phyloP scores from a whole-genome alignment of 1,284 basidiomycete genomes.

The Leucoagaricus sp. region DNA sequence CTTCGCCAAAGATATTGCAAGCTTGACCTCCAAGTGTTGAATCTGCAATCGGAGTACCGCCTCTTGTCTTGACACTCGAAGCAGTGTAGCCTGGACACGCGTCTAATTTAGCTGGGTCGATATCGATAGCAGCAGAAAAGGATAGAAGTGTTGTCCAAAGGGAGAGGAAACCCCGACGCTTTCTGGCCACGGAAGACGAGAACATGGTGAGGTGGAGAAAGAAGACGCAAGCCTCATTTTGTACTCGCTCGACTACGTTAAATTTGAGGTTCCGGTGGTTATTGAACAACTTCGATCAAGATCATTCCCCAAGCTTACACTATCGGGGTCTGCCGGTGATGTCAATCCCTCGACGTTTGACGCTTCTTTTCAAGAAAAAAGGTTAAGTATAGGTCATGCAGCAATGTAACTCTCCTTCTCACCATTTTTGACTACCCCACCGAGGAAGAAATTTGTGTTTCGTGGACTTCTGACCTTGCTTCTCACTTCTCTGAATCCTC shows the following conservation, averaged over 20 bases:
- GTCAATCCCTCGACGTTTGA: too few relatives aligned
- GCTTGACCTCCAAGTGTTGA: conserved; percentile 18
- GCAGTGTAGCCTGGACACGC: conserved; percentile 28
- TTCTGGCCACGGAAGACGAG: not conserved
- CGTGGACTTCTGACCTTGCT: too few relatives aligned
- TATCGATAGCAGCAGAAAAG: conserved; percentile 13
- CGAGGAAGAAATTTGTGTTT: too few relatives aligned
- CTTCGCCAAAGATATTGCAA: conserved; percentile 28
- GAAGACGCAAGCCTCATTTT: not conserved
- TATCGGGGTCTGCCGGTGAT: too few relatives aligned
- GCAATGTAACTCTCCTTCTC: too few relatives aligned
- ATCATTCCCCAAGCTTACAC: too few relatives aligned
- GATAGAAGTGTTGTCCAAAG: not conserved
- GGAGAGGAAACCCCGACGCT: conserved; percentile 2
- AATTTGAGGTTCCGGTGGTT: too few relatives aligned
- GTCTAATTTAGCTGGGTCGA: conserved; percentile 25
- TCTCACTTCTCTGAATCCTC: too few relatives aligned
- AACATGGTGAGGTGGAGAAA: conserved; percentile 1
- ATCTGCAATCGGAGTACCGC: conserved; percentile 22
- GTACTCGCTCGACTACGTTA: not conserved
- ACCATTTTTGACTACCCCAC: too few relatives aligned
- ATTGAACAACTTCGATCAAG: too few relatives aligned
- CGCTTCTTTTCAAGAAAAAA: too few relatives aligned
- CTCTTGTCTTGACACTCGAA: conserved; percentile 17
- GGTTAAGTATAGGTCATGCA: too few relatives aligned